Base-by-base conservation (phyloP, 2,329 filamentous ascomycete genomes). In the Pestalotiopsis sp. region DNA sequence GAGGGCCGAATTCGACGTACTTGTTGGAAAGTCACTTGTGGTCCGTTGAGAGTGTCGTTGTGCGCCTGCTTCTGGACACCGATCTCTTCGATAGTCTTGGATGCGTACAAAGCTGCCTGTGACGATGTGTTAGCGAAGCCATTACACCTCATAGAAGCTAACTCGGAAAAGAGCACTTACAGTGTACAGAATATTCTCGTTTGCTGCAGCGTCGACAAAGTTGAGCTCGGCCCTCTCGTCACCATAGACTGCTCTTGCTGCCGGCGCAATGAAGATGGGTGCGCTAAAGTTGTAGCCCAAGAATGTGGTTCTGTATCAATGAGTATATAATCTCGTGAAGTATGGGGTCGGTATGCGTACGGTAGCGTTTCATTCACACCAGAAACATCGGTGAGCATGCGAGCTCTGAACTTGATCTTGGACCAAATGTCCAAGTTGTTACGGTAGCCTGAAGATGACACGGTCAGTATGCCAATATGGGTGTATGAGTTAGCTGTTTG, bases 351-450 rank as follows among this genome's bases (percentile, higher is more conserved):
- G 56, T 31, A 6, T 14, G 45, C 76, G n/a, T 70, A 79, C 77
- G 72, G 72, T 25, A 81, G 72, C 1, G 77, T 77, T 17, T 78
- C 72, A 49, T 81, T 81, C 23, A 81, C 73, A 13, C 74, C 73
- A 9, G 73, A 74, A 57, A 85, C 80, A 67, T 84, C 80, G 27
- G 73, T 74, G 67, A 84, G 67, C 27, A 82, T 77, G 45, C 82
- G 78, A 65, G 84, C 82, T 56, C 84, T 79, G 31, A 86, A 76
- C 56, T 80, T 79, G 66, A 82, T 83, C 69, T 84, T 82, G 49
- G 80, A 75, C 79, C 80, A 87, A 56, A 84, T 80, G 67, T 86
- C 84, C 5, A 87, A 79, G 74, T 86, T 86, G 76, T 86, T 84
- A 62, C 84, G 80, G 79, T 87, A 86, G 0, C 81, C 79, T 68